phyloP scores from a whole-genome alignment of 2,329 filamentous ascomycete species.

The Laburnicola sp. region DNA sequence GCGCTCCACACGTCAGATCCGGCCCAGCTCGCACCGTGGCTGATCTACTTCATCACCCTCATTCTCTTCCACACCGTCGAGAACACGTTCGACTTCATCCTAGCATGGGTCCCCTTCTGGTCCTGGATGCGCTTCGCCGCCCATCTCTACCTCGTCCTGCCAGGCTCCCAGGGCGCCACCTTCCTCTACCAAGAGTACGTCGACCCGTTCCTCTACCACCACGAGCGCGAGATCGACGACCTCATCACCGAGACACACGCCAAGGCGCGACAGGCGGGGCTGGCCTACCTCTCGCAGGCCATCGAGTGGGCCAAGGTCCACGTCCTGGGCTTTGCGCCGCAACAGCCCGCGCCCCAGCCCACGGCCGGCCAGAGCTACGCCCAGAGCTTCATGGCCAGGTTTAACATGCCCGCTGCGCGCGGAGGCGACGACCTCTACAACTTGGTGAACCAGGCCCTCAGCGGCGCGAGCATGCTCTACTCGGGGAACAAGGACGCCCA shows the following conservation, averaged over 20 bases:
- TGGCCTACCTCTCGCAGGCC: constrained; percentile 57
- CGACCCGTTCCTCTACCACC: constrained; percentile 83
- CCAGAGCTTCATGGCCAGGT: constrained; percentile 79
- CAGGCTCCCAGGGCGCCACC: constrained; percentile 91
- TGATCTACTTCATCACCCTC: constrained; percentile 98
- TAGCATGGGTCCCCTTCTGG: constrained; percentile 93
- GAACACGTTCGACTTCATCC: constrained; percentile 83
- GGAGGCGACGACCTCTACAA: constrained; percentile 73
- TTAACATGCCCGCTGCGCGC: constrained; percentile 75
- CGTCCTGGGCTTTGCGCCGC: constrained; percentile 74
- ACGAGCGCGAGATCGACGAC: constrained; percentile 86
- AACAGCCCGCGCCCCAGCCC: constrained; percentile 53
- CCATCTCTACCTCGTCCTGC: constrained; percentile 93
- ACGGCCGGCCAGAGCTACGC: constrained; percentile 65
- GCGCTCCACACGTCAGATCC: constrained; percentile 91
- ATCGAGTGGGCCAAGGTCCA: constrained; percentile 68
- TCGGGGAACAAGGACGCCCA: constrained; percentile 44
- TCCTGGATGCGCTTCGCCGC: constrained; percentile 84
- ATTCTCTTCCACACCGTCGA: constrained; percentile 80
- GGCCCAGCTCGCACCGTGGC: constrained; percentile 89
- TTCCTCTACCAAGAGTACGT: constrained; percentile 82
- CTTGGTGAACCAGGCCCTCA: constrained; percentile 74
- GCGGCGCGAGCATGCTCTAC: constrained; percentile 59
- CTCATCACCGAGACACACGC: constrained; percentile 84
- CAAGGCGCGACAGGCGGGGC: constrained; percentile 72